Evolutionary conservation across 768 basidiomycete genomes (phyloP).

Genomic region (Boletus insuetus): DNA sequence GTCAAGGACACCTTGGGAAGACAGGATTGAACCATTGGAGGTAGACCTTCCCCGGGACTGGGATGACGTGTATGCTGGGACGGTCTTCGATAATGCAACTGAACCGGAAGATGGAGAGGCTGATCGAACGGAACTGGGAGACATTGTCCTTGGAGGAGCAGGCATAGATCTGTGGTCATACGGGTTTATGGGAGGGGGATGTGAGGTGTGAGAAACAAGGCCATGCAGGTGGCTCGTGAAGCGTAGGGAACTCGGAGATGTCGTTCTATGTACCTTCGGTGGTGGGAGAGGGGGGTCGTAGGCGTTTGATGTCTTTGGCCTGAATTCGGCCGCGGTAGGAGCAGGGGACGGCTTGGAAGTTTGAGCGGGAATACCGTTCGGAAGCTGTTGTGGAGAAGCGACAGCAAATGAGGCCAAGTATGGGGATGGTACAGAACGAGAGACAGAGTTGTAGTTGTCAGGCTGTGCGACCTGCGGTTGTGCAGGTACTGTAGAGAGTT

Average conservation of each 20-base stretch:
- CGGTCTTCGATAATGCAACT: conserved; percentile 35
- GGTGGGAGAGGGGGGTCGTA: conserved; percentile 76
- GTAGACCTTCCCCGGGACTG: conserved; percentile 38
- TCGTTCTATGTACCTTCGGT: conserved; percentile 32
- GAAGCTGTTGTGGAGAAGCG: conserved; percentile 12
- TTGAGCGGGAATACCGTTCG: conserved; percentile 26
- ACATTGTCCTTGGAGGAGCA: conserved; percentile 31
- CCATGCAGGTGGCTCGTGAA: conserved; percentile 18
- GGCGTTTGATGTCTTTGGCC: conserved; percentile 66
- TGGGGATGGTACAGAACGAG: conserved; percentile 26
- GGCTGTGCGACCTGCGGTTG: conserved; percentile 33
- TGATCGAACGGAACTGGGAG: conserved; percentile 26
- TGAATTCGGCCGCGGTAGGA: conserved; percentile 45
- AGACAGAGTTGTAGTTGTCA: conserved; percentile 26
- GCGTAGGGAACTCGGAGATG: conserved; percentile 27
- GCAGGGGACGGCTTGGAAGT: conserved; percentile 33
- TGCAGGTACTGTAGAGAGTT: conserved; percentile 8
- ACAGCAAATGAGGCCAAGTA: conserved; percentile 18
- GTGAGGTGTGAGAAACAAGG: conserved; percentile 5
- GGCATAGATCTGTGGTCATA: conserved; percentile 20
- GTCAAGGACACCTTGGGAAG: conserved; percentile 26
- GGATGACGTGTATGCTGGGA: conserved; percentile 12
- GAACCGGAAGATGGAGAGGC: conserved; percentile 31
- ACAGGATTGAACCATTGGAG: conserved; percentile 45
- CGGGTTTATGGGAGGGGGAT: conserved; percentile 9